Evolutionary conservation across 23 red algal species (phyloP).

Genomic region (Gracilaria caudata): DNA sequence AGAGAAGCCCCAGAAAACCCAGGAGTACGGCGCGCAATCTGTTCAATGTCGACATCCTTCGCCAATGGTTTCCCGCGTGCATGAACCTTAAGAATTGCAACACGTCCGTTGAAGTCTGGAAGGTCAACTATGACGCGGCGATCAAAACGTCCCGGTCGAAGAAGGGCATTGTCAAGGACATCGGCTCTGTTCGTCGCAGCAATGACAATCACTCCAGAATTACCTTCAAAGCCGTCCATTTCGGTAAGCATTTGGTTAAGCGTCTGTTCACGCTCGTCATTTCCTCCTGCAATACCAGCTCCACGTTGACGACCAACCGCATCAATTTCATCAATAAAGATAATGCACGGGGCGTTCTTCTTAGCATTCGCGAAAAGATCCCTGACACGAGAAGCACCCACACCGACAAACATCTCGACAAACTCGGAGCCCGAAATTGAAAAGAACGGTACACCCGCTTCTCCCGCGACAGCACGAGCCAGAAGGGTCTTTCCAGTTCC

Average conservation of each 20-base stretch:
- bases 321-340: slow-evolving; percentile 99
- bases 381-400: slow-evolving; percentile 94
- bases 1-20: slow-evolving; percentile 94
- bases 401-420: slow-evolving; percentile 99
- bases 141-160: slow-evolving; percentile 97
- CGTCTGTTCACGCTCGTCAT: slow-evolving; percentile 99
- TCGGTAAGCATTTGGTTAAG: slow-evolving; percentile 99
- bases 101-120: slow-evolving; percentile 90
- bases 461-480: slow-evolving; percentile 96
- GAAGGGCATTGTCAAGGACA: slow-evolving; percentile 94
- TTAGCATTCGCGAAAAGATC: slow-evolving; percentile 98
- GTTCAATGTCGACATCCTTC: slow-evolving; percentile 93
- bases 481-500: slow-evolving; percentile 99
- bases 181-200: slow-evolving; percentile 98
- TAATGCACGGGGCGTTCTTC: slow-evolving; percentile 99
- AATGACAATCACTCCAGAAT: slow-evolving; percentile 98
- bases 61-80: slow-evolving; percentile 93
- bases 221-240: slow-evolving; percentile 99
- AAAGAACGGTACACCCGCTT: slow-evolving; percentile 99
- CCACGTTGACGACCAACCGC: slow-evolving; percentile 97
- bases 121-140: slow-evolving; percentile 94
- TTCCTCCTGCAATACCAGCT: slow-evolving; percentile 97
- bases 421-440: slow-evolving; percentile 99
- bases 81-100: slow-evolving; percentile 91
- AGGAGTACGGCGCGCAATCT: slow-evolving; percentile 92